Evolutionary conservation across 495 filamentous ascomycete species (phyloP).

Genomic region (Penicillium argentinense): DNA sequence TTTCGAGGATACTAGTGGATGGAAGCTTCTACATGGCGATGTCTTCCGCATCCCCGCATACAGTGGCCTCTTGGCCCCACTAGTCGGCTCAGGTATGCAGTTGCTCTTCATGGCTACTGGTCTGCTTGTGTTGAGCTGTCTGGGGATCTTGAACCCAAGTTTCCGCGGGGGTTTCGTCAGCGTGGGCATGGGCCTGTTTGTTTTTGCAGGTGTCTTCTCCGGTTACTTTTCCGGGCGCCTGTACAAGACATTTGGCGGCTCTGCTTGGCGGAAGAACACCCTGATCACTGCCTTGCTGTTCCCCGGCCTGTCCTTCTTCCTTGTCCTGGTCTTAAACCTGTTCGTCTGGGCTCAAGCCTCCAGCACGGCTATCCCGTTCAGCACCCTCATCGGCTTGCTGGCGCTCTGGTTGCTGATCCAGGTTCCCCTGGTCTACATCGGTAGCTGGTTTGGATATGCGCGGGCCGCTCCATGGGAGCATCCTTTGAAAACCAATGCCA

Average conservation of each 20-base stretch:
- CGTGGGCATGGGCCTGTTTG: constrained; percentile 81
- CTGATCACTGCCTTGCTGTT: constrained; percentile 81
- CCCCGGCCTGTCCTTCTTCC: constrained; percentile 76
- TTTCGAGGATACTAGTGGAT: constrained; percentile 83
- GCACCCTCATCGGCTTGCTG: constrained; percentile 74
- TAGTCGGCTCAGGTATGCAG: constrained; percentile 89
- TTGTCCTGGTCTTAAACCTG: constrained; percentile 83
- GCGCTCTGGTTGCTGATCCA: constrained; percentile 88
- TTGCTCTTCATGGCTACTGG: constrained; percentile 83
- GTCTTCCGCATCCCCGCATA: constrained; percentile 81
- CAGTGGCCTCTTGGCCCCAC: constrained; percentile 76
- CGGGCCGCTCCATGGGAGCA: constrained; percentile 73
- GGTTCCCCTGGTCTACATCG: constrained; percentile 83
- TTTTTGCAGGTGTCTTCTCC: constrained; percentile 85
- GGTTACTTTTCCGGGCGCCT: constrained; percentile 89
- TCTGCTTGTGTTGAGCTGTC: constrained; percentile 73
- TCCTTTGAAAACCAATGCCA: constrained; percentile 76
- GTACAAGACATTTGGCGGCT: constrained; percentile 84
- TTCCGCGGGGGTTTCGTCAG: constrained; percentile 91
- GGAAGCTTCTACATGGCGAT: constrained; percentile 93
- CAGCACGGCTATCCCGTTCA: constrained; percentile 86
- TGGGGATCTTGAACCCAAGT: constrained; percentile 86
- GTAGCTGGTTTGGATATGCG: constrained; percentile 77
- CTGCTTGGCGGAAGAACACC: constrained; percentile 77
- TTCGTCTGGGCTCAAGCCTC: constrained; percentile 95